These are phyloP conservation scores for Trametes sanguinea DNA, from an alignment of 768 basidiomycete species.

Conservation along the genomic window DNA sequence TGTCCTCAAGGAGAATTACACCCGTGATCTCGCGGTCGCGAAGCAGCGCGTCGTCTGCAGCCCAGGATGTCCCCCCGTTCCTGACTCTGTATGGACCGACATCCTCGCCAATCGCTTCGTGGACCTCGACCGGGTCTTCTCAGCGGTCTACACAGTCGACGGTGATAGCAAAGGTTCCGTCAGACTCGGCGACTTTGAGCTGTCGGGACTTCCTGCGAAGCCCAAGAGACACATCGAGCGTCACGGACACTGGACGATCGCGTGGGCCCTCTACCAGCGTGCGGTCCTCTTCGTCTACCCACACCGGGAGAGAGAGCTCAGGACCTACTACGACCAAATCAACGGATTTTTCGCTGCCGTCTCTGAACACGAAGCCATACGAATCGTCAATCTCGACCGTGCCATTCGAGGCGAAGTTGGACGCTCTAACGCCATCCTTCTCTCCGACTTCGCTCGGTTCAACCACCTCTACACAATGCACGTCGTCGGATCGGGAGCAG, in stretches of 20 bases:
- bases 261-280: constrained; percentile 22
- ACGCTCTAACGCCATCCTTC: constrained; percentile 18
- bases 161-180: constrained; percentile 14
- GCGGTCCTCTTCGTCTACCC: constrained; percentile 27
- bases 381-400: constrained; percentile 36
- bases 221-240: constrained; percentile 18
- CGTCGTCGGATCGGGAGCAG: neutral
- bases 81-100: constrained; percentile 30
- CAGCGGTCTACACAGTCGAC: constrained; percentile 20
- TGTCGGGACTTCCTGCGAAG: constrained; percentile 19
- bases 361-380: constrained; percentile 9
- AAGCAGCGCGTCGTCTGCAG: constrained; percentile 1
- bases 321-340: constrained; percentile 31
- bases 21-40: constrained; percentile 4
- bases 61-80: constrained; percentile 22
- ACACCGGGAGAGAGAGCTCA: constrained; percentile 24
- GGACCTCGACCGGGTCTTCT: constrained; percentile 34
- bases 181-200: constrained; percentile 24
- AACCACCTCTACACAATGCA: constrained; percentile 6
- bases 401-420: constrained; percentile 33
- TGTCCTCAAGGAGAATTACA: neutral
- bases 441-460: constrained; percentile 28
- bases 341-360: constrained; percentile 26
- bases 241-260: constrained; percentile 29
- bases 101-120: constrained; percentile 30